A percentile compares a stretch with the other conserved stretches of the same genome.
Conservation (phyloP, 148 eudicot species). For the Talinum fruticosum region DNA sequence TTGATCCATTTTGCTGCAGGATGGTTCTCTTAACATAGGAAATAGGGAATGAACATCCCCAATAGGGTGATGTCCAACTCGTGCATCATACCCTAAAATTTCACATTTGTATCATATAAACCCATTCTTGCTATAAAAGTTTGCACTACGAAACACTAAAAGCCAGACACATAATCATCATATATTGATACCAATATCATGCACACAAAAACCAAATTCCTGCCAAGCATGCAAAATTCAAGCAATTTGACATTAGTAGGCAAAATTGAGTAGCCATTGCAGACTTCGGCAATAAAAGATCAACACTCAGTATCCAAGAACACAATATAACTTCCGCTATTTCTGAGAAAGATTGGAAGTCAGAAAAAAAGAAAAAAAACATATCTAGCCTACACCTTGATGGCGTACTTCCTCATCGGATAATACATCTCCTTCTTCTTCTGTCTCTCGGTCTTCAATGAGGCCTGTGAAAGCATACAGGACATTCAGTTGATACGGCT, state of each 20-base stretch:
- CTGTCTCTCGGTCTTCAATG: slow-evolving; percentile 67
- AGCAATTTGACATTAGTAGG: neutral
- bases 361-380: too few relatives aligned
- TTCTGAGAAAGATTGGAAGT: neutral
- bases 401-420: slow-evolving; percentile 74
- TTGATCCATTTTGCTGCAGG: too few relatives aligned
- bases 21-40: too few relatives aligned
- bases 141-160: too few relatives aligned
- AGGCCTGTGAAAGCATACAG: slow-evolving; percentile 32
- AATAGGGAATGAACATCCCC: too few relatives aligned
- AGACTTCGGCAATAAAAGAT: neutral
- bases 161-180: neutral
- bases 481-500: neutral
- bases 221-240: neutral
- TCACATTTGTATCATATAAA: too few relatives aligned
- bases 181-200: neutral
- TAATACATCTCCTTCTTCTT: slow-evolving; percentile 72
- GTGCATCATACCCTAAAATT: too few relatives aligned
- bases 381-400: slow-evolving; percentile 51
- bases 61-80: too few relatives aligned
- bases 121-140: too few relatives aligned
- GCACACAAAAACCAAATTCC: neutral
- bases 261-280: neutral
- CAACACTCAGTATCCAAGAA: neutral
- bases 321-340: neutral